Evolutionary conservation across 2,329 filamentous ascomycete genomes (phyloP), one percentile per base, ranked within the genome.

Genomic region (Penicillium sp.): DNA sequence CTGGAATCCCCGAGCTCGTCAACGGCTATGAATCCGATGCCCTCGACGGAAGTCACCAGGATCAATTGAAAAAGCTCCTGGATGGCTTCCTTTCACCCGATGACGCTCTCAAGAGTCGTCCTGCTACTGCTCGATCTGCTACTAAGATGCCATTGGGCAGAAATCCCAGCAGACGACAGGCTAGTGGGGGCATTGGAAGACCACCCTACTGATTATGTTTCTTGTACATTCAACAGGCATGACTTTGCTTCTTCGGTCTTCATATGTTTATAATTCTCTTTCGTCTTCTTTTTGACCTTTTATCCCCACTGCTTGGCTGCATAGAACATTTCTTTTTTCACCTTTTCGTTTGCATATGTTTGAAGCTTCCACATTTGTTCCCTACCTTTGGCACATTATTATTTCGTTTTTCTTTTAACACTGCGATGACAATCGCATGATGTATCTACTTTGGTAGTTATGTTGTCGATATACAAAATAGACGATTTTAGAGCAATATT

Each of bases 11-110:
- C 18, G 64, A 65, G 27, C 50, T 45, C 4, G 32, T 46, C n/a
- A 41, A 38, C 13, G 54, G 52, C 24, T 50, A 48, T 4, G 59
- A 60, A 16, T 41, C 52, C 36, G 54, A 60, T 27, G 31, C 54
- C 45, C 53, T 63, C 9, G 64, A 67, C 21, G 47, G 48, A 6
- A 62, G 46, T 21, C 59, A 65, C 36, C 61, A 68, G 29, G 67
- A 68, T 44, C 67, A 76, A 36, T 56, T 76, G 31, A 66, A 69
- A 36, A 71, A 70, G 38, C 65, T 76, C 10, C 56, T 77, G 36
- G 67, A 73, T 42, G 69, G 71, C 0, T 71, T 75, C 55, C 56
- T 74, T 16, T 68, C 67, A 11, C 64, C 66, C 14, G 54, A 62
- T 24, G 55, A 66, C 22, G 56, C 60, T 5, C n/a, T 55, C 42